These are phyloP conservation scores for Pelagomonas calceolata DNA, from an alignment of 108 stramenopile genomes.

Conservation along the genomic window DNA sequence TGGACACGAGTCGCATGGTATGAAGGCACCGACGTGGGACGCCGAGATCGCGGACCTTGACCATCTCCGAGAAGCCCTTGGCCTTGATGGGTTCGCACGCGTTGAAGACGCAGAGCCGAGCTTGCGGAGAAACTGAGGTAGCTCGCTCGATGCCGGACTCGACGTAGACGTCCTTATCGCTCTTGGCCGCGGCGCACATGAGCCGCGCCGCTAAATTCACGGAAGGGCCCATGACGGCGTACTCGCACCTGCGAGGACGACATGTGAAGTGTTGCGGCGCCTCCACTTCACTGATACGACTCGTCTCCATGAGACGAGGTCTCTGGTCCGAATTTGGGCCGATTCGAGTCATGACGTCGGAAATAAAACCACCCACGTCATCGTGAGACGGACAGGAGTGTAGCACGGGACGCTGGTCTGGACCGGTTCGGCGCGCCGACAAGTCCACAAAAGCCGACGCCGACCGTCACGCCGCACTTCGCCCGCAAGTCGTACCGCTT, in stretches of 20 bases:
- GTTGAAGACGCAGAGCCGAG: neutral
- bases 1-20: no score
- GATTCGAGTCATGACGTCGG: no score
- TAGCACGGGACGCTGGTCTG: no score
- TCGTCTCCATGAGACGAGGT: no score
- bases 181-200: conserved; percentile 21
- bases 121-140: neutral
- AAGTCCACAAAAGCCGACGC: conserved; percentile 35
- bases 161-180: neutral
- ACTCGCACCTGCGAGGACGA: no score
- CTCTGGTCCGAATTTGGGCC: no score
- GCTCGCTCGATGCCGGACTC: neutral
- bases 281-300: no score
- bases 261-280: no score
- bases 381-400: no score
- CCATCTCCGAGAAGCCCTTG: conserved; percentile 2
- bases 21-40: no score
- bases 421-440: conserved; percentile 27
- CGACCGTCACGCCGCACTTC: conserved; percentile 27
- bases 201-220: conserved; percentile 38
- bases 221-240: conserved; percentile 33
- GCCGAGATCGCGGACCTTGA: conserved; percentile 3
- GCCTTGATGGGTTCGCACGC: neutral
- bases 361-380: no score
- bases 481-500: neutral